Evolutionary conservation across 139 green algal species (phyloP), one percentile per base, ranked within the genome.

Genomic region (Gonium pectorale): DNA sequence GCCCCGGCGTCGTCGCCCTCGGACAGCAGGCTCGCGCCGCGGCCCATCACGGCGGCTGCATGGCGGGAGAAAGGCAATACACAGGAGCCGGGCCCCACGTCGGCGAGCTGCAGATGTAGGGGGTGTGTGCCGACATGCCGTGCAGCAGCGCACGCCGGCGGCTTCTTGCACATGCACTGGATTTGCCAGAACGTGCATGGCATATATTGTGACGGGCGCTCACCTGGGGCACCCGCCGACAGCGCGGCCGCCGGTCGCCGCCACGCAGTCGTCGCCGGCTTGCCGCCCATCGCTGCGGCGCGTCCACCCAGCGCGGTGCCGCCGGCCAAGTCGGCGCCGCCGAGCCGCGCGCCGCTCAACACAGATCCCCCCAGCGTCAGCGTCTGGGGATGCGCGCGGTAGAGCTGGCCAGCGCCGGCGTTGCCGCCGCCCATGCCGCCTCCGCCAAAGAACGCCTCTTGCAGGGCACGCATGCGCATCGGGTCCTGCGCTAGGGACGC

Each of bases 401-500:
- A n/a, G n/a, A n/a, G n/a, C n/a, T n/a, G n/a, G n/a, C n/a, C n/a
- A n/a, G n/a, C 35, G 35, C 11, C 38, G 26, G 51, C 51, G 4
- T 49, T 64, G 19, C 31, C 74, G 56, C 54, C 74, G 49, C 49
- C 51, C 37, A 26, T 38, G 19, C 38, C 44, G 26, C 37, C 66
- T 9, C 24, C 51, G 6, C 78, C 62, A 72, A 91, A 92, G 54
- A 85, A 90, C 22, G 83, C 83, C 43, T 87, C 86, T 7, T 88
- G 67, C 80, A 97, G 92, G 5, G 90, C 86, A 49, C 87, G 46
- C 67, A 96, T 79, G 8, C 79, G 49, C 2, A 86, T 67, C 7
- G 94, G 92, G 51, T 96, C 86, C 13, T 94, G 90, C 24, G 85
- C 89, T 67, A 97, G 79, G 62, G 87, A 81, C 1, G 88, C 86